Conservation (phyloP, 306 rosid species). For the Lagenaria siceraria region DNA sequence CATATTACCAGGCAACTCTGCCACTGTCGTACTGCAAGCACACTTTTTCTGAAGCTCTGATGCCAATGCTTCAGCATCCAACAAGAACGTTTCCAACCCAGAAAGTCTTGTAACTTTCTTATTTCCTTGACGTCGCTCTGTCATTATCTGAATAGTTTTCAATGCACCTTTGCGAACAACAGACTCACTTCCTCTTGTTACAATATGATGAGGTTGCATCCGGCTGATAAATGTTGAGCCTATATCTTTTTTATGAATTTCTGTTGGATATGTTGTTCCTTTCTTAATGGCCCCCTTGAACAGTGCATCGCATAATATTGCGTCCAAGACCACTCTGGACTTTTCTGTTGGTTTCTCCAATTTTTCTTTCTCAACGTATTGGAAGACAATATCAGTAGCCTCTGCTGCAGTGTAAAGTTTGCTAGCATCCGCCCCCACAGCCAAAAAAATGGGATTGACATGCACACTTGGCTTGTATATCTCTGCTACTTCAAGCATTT, state of each 20-base stretch:
- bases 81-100: slow-evolving; percentile 69
- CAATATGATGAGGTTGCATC: slow-evolving; percentile 86
- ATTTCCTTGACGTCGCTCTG: slow-evolving; percentile 87
- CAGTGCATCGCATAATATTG: slow-evolving; percentile 62
- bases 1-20: slow-evolving; percentile 70
- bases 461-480: slow-evolving; percentile 78
- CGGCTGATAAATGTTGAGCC: slow-evolving; percentile 56
- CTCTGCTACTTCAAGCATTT: slow-evolving; percentile 71
- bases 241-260: slow-evolving; percentile 77
- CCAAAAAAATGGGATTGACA: slow-evolving; percentile 65
- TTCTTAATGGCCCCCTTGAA: slow-evolving; percentile 83
- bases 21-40: slow-evolving; percentile 83
- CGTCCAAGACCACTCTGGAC: slow-evolving; percentile 56
- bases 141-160: slow-evolving; percentile 72
- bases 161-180: slow-evolving; percentile 81
- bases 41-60: slow-evolving; percentile 91
- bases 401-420: slow-evolving; percentile 63
- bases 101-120: slow-evolving; percentile 85
- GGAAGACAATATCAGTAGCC: slow-evolving; percentile 59
- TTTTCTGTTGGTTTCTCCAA: slow-evolving; percentile 62
- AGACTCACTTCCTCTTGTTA: slow-evolving; percentile 71
- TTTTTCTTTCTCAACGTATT: slow-evolving; percentile 58
- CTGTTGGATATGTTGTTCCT: slow-evolving; percentile 73
- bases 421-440: slow-evolving; percentile 59
- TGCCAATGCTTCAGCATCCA: slow-evolving; percentile 81